Evolutionary conservation across 129 eudicot genomes (phyloP), one percentile per base, ranked within the genome.

Genomic region (Erigeron canadensis): DNA sequence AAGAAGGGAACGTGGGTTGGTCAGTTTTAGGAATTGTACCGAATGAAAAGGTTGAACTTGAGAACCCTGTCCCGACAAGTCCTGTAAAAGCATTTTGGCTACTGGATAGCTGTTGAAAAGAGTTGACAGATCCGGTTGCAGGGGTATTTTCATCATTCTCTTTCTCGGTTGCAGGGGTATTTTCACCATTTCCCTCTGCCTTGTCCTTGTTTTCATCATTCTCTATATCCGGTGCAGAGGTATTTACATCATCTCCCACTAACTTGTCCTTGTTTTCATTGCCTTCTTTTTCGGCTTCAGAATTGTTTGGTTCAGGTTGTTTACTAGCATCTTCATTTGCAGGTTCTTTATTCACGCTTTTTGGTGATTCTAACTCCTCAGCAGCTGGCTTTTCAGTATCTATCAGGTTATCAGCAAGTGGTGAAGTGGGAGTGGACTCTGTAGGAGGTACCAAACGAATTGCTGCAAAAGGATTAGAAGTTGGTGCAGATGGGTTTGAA

Each of bases 51-150:
- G 89, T 55, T 10, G 97, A 81, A 67, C 84, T 82, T 2, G 97
- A 87, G 70, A 90, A 89, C 1, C 98, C 98, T 15, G 93, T 84
- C 72, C 98, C 98, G 16, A 81, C 71, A 44, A 94, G 67, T 37
- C 98, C 97, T 0, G 98, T 87, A 73, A 94, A 94, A 10, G 98
- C 98, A 56, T 89, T 94, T 81, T 86, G 92, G 78, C 86, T 79
- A 69, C 91, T 94, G 3, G 98, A 94, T 62, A 89, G 96, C 78
- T 90, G 98, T 46, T 76, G 89, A 69, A 94, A 94, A 0, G 98
- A 90, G 81, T 83, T 85, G 7, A 89, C 82, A 1, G 97, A 51
- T 48, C 85, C 74, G 23, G 84, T 58, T 44, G 71, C 89, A 23
- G 71, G 63, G 54, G 73, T 77, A 71, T 73, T 82, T 39, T 69